These are phyloP conservation scores for Penicillium canariense DNA, from an alignment of 495 filamentous ascomycete genomes.

Conservation along the genomic window DNA sequence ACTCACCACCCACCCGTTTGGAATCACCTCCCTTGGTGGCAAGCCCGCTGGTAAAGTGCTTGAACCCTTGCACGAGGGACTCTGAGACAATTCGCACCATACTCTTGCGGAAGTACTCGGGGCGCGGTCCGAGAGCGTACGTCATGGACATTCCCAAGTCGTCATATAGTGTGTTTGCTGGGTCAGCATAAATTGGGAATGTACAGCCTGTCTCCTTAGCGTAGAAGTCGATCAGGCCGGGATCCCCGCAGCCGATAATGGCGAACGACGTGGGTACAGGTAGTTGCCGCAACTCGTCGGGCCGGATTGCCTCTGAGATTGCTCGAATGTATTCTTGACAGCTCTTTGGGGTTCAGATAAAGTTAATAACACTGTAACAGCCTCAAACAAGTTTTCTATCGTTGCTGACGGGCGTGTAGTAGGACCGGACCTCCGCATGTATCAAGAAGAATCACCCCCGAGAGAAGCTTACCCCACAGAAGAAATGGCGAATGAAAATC, in stretches of 20 bases:
- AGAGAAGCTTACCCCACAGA: slow-evolving; percentile 69
- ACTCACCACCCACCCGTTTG: slow-evolving; percentile 79
- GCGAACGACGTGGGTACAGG: slow-evolving; percentile 61
- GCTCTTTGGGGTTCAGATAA: slow-evolving; percentile 49
- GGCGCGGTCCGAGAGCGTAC: slow-evolving; percentile 57
- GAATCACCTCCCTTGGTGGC: slow-evolving; percentile 65
- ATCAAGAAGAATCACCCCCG: too few species aligned
- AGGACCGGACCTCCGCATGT: too few species aligned
- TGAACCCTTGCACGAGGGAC: slow-evolving; percentile 57
- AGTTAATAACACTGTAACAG: neutral
- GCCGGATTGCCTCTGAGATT: slow-evolving; percentile 59
- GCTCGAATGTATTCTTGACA: slow-evolving; percentile 62
- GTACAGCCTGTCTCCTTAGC: slow-evolving; percentile 58
- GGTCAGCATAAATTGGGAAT: slow-evolving; percentile 83
- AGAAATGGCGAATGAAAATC: slow-evolving; percentile 87
- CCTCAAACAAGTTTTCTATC: neutral
- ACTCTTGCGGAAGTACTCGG: slow-evolving; percentile 62
- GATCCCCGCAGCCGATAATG: slow-evolving; percentile 78
- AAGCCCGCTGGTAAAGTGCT: slow-evolving; percentile 48
- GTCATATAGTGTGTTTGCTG: slow-evolving; percentile 64
- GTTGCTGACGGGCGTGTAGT: too few species aligned
- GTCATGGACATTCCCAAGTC: slow-evolving; percentile 69
- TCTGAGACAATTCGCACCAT: slow-evolving; percentile 43
- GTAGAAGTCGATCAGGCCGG: slow-evolving; percentile 69
- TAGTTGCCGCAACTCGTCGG: slow-evolving; percentile 43